phyloP scores from a whole-genome alignment of 768 basidiomycete species.

The Calvatia gigantea region DNA sequence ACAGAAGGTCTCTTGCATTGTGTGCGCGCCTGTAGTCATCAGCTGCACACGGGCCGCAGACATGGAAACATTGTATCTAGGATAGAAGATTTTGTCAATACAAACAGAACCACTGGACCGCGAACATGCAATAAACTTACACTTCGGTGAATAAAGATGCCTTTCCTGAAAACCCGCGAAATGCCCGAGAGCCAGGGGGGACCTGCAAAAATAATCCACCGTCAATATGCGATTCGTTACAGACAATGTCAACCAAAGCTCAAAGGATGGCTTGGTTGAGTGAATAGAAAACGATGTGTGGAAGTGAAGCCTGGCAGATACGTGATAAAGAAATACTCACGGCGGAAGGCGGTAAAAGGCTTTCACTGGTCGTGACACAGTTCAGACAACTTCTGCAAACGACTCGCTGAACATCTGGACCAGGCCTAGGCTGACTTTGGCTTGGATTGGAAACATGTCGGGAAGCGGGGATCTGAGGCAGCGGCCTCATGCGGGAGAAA shows the following conservation, averaged over 20 bases:
- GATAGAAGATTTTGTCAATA: not conserved
- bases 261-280: not conserved
- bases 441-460: not conserved
- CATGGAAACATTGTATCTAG: slow-evolving; percentile 46
- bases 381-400: slow-evolving; percentile 10
- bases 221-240: slow-evolving; percentile 1
- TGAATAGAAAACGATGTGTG: slow-evolving; percentile 35
- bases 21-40: slow-evolving; percentile 63
- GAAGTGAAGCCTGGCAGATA: not conserved
- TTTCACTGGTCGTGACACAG: slow-evolving; percentile 7
- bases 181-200: slow-evolving; percentile 42
- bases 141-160: slow-evolving; percentile 56
- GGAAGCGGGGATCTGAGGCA: slow-evolving; percentile 42
- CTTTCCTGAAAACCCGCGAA: slow-evolving; percentile 55
- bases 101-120: too few relatives aligned
- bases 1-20: slow-evolving; percentile 55
- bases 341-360: slow-evolving; percentile 3
- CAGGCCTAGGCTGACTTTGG: not conserved
- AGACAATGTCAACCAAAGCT: not conserved
- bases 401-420: not conserved
- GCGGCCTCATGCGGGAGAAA: slow-evolving; percentile 39
- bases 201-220: slow-evolving; percentile 30
- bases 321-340: slow-evolving; percentile 2
- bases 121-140: slow-evolving; percentile 29
- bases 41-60: slow-evolving; percentile 47